These are phyloP conservation scores for Suillus brevipes DNA, from an alignment of 768 basidiomycete genomes.

Conservation along the genomic window DNA sequence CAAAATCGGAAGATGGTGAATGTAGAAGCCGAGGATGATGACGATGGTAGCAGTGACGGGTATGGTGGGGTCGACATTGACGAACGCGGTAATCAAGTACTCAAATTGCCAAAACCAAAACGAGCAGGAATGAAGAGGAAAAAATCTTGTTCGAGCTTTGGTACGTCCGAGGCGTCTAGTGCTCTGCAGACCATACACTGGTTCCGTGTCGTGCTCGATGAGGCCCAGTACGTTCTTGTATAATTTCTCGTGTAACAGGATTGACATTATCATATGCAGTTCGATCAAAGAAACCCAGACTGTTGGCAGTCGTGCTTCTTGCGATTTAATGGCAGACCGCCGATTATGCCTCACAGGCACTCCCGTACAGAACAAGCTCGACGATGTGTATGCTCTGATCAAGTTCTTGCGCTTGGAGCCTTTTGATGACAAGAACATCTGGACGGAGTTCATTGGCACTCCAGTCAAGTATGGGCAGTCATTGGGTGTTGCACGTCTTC, in stretches of 20 bases:
- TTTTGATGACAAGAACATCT: slow-evolving; percentile 88
- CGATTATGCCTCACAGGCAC: slow-evolving; percentile 96
- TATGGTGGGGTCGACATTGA: slow-evolving; percentile 65
- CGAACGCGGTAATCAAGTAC: slow-evolving; percentile 61
- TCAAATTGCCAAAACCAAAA: slow-evolving; percentile 64
- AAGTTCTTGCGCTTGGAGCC: slow-evolving; percentile 93
- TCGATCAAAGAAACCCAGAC: slow-evolving; percentile 97
- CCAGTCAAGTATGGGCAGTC: slow-evolving; percentile 92
- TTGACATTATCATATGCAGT: slow-evolving; percentile 41
- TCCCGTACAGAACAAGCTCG: slow-evolving; percentile 98
- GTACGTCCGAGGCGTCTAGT: slow-evolving; percentile 59
- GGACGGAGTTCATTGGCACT: slow-evolving; percentile 91
- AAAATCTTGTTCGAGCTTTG: slow-evolving; percentile 46
- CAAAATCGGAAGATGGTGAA: slow-evolving; percentile 67
- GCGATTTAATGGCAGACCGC: slow-evolving; percentile 91
- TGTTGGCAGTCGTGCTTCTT: slow-evolving; percentile 92
- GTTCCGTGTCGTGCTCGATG: slow-evolving; percentile 93
- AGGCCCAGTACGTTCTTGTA: slow-evolving; percentile 81
- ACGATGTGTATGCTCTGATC: slow-evolving; percentile 96
- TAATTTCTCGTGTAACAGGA: background rate
- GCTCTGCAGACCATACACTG: slow-evolving; percentile 93
- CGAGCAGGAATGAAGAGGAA: slow-evolving; percentile 69
- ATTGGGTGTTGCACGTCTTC: slow-evolving; percentile 88
- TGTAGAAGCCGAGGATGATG: slow-evolving; percentile 64
- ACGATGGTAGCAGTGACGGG: slow-evolving; percentile 65